These are phyloP conservation scores for Eucalyptus lansdowneana DNA, from an alignment of 345 rosid genomes.

Conservation along the genomic window DNA sequence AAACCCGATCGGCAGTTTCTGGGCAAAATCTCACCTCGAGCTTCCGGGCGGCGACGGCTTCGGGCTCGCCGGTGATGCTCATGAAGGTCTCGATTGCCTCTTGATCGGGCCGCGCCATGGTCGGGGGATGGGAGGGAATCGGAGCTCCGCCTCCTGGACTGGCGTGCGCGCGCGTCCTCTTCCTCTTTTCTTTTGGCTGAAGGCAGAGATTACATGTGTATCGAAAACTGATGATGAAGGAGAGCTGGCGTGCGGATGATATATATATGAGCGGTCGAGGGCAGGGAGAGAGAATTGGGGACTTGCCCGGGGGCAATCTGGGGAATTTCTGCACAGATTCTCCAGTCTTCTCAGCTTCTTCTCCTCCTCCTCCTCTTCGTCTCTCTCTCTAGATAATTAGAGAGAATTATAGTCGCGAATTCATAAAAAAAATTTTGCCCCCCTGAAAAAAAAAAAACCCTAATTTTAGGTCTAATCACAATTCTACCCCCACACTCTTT, in stretches of 20 bases:
- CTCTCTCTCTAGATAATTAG: background rate
- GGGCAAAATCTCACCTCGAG: constrained; percentile 40
- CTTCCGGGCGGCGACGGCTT: constrained; percentile 51
- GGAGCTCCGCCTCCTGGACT: background rate
- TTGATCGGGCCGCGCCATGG: constrained; percentile 68
- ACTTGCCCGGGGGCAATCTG: background rate
- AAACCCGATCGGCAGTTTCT: background rate
- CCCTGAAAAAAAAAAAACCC: background rate
- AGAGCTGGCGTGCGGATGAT: background rate
- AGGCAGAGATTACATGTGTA: background rate
- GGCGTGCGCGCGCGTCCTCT: background rate
- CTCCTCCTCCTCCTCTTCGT: background rate
- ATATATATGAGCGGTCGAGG: background rate
- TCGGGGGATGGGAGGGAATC: background rate
- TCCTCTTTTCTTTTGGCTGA: background rate
- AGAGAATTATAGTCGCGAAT: background rate
- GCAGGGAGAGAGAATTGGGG: background rate
- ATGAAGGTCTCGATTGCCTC: constrained; percentile 79
- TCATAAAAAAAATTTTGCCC: background rate
- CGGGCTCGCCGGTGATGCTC: constrained; percentile 76
- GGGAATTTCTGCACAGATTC: background rate
- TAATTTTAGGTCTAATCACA: background rate
- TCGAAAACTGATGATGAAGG: background rate
- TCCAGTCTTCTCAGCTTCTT: background rate
- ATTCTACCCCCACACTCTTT: background rate